Percentiles rank a stretch among this genome's conserved stretches.
These are phyloP conservation scores for Termitomyces sp. DNA, from an alignment of 1,284 basidiomycete species.

Conservation along the genomic window DNA sequence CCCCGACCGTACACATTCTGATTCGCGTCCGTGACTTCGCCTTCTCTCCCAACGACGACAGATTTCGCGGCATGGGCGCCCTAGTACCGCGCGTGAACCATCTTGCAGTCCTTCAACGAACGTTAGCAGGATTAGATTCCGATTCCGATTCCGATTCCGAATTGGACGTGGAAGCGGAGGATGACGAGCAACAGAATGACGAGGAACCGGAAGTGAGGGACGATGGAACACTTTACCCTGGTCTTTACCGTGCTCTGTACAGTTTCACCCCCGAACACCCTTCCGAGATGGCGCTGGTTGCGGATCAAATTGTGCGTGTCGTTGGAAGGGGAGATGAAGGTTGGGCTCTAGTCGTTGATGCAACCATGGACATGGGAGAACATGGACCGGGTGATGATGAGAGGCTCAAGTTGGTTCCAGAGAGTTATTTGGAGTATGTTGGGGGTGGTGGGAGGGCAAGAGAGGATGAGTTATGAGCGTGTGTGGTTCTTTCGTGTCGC, in stretches of 20 bases:
- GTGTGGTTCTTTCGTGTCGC: no score
- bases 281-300: constrained; percentile 68
- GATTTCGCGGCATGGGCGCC: constrained; percentile 49
- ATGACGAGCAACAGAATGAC: constrained; percentile 21
- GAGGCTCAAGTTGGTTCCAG: constrained; percentile 60
- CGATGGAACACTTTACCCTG: constrained; percentile 51
- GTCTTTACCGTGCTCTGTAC: constrained; percentile 67
- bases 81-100: constrained; percentile 49
- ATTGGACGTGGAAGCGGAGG: constrained; percentile 16
- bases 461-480: no score
- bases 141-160: constrained; percentile 18
- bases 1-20: constrained; percentile 14
- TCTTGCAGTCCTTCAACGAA: constrained; percentile 33
- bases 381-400: neutral
- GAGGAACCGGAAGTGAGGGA: constrained; percentile 29
- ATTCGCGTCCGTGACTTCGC: constrained; percentile 65
- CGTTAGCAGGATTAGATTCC: constrained; percentile 23
- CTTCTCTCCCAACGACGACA: constrained; percentile 45
- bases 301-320: constrained; percentile 65
- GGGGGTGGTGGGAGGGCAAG: constrained; percentile 10
- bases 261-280: constrained; percentile 67
- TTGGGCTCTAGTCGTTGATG: constrained; percentile 59
- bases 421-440: constrained; percentile 57
- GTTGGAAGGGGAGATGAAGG: constrained; percentile 67
- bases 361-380: constrained; percentile 24